Base-by-base conservation (phyloP, 805 yeast species). In the Ogataea haglerorum region DNA sequence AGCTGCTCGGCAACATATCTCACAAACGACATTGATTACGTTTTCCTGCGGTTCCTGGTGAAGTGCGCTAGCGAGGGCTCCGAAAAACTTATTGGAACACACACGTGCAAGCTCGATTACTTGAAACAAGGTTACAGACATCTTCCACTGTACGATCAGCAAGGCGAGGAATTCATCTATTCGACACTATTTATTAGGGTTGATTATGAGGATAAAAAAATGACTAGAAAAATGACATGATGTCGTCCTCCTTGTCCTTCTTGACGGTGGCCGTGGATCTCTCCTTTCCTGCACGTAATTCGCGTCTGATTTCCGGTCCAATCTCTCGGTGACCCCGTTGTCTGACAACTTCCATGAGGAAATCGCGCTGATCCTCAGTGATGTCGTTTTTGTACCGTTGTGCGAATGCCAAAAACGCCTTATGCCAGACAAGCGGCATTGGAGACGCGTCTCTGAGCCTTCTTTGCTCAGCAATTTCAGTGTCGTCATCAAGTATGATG, bases 341-440 rank as follows among this genome's bases (percentile, higher is more conserved):
- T 66, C 95, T 82, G 14, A 89, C 78, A 4, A 95, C 90, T 54
- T 91, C 97, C 60, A 93, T 67, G 46, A 93, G 69, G 64, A 91
- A 88, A 55, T 93, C 99, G 61, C 96, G 77, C 71, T 93, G 99
- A 61, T 93, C 99, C 54, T 88, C 96, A n/a, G 99, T 93, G 44
- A 93, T 87, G 70, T 93, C 99, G 59, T 93, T 91, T 64, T 91
- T 93, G 62, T 93, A 93, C 49, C 96, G 76, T 68, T 90, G 97
- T 25, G 97, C 95, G 69, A 93, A 93, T 2, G 93, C 83, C 42
- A 93, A 72, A 58, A 93, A 85, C 2, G 97, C 91, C 63, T 91
- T 95, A 63, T 95, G 98, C 98, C 99, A 93, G 26, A 91, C 91
- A 13, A 93, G 85, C 6, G 99, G 98, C 58, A 93, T 72, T 36